These are phyloP conservation scores for Fragilaria crotonensis DNA, from an alignment of 108 stramenopile species.

Conservation along the genomic window DNA sequence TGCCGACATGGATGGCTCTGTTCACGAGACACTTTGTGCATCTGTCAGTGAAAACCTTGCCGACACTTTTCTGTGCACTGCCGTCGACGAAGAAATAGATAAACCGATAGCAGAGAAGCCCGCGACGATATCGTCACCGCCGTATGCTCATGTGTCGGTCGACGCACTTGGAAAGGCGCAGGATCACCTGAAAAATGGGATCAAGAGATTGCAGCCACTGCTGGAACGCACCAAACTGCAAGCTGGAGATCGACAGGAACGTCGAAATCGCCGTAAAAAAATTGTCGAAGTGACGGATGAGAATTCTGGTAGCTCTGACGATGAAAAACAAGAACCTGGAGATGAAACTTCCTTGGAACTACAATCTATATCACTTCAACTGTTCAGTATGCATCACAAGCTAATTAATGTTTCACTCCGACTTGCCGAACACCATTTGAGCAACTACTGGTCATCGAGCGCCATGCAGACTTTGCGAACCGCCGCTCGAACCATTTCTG, in stretches of 20 bases:
- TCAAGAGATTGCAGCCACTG: conserved; percentile 37
- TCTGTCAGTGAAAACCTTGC: conserved; percentile 74
- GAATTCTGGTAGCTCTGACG: neutral
- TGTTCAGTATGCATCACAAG: conserved; percentile 74
- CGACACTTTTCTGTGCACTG: conserved; percentile 47
- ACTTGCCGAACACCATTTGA: conserved; percentile 65
- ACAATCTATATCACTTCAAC: conserved; percentile 57
- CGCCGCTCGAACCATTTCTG: conserved; percentile 51
- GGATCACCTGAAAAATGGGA: conserved; percentile 55
- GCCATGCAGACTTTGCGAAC: conserved; percentile 66
- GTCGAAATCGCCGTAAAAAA: neutral
- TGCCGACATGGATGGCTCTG: conserved; percentile 73
- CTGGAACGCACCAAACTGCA: conserved; percentile 16
- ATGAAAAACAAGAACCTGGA: conserved; percentile 1
- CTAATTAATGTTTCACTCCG: conserved; percentile 67
- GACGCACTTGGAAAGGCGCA: conserved; percentile 74
- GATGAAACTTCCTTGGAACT: conserved; percentile 24
- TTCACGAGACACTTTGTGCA: conserved; percentile 73
- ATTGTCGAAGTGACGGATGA: conserved; percentile 1
- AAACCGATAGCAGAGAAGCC: conserved; percentile 12
- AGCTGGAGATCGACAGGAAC: neutral
- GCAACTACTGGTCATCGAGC: conserved; percentile 71
- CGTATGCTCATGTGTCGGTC: conserved; percentile 39
- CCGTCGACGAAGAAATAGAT: neutral
- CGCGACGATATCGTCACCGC: conserved; percentile 35